Evolutionary conservation across 306 rosid species (phyloP).

Genomic region (Castanea mollissima): DNA sequence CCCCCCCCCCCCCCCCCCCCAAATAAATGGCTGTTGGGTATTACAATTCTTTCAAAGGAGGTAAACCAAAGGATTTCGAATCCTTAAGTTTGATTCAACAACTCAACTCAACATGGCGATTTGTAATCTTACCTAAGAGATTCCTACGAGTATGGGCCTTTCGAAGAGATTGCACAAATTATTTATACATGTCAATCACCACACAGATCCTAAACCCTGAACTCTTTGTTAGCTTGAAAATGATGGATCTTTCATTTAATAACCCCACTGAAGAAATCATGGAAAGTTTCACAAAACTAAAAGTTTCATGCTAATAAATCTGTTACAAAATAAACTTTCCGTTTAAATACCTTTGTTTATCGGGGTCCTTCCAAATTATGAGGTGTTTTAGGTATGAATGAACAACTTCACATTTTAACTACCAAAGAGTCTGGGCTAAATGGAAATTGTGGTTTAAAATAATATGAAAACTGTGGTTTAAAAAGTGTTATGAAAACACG

Average conservation of each 20-base stretch:
- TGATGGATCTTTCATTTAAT: conserved; percentile 70
- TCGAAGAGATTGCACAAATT: conserved; percentile 39
- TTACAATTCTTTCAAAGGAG: too few species aligned
- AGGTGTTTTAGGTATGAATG: conserved; percentile 68
- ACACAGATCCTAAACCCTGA: conserved; percentile 64
- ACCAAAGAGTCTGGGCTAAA: conserved; percentile 66
- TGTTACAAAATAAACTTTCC: conserved; percentile 50
- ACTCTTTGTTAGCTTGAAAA: conserved; percentile 54
- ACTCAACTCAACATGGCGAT: conserved; percentile 21
- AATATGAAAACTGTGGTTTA: too few species aligned
- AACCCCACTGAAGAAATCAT: conserved; percentile 66
- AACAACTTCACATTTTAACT: conserved; percentile 64
- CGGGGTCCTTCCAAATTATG: conserved; percentile 58
- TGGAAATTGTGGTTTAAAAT: conserved; percentile 17
- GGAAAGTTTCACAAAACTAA: conserved; percentile 38
- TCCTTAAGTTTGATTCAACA: too few species aligned
- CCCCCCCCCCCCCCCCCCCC: too few species aligned
- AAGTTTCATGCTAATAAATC: conserved; percentile 55
- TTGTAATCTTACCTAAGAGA: conserved; percentile 65
- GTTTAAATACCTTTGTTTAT: conserved; percentile 58
- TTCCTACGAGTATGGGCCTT: conserved; percentile 46
- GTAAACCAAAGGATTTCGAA: conserved; percentile 62
- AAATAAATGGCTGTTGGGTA: too few species aligned
- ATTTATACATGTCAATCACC: conserved; percentile 65
- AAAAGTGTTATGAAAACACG: too few species aligned